Evolutionary conservation across 345 rosid species (phyloP), one percentile per base, ranked within the genome.

Genomic region (Corchorus olitorius): DNA sequence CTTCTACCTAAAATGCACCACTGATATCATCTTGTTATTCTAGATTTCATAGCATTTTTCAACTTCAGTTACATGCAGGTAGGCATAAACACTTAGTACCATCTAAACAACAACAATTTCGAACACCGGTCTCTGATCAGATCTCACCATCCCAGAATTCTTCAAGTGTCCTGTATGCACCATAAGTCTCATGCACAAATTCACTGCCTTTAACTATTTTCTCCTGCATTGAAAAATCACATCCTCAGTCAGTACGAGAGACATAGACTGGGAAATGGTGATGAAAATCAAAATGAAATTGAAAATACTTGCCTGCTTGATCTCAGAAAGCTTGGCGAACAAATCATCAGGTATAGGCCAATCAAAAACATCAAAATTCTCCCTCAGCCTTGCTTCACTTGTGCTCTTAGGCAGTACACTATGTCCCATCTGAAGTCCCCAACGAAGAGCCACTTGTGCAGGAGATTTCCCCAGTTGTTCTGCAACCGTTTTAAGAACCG

Each of bases 141-240:
- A 94, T 81, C 81, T 94, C 96, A 75, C 94, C 96, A 75, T 94
- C 96, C 98, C 97, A 92, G 5, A 94, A 80, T 53, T 94, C 90
- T 82, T 92, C 93, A 53, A 87, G 27, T 56, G 79, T 85, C 90
- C 63, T 91, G 75, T 91, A 92, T 1, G 83, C 79, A 43, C 97
- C 81, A 20, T 61, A 53, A 1, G 88, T 84, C 75, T 89, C 91
- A 56, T 91, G 88, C 46, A 85, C 86, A 78, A 87, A 92, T 1
- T 64, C 65, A 61, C 83, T 62, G 14, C 89, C 97, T 76, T 83
- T 81, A 41, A 91, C 12, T 34, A 90, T 82, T 78, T 90, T 89
- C 41, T 82, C 93, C 94, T 90, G 90, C 82, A 65, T 65, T 43
- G 22, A 53, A n/a, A 61, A 70, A 54, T 33, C 59, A 16, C 60